phyloP scores from a whole-genome alignment of 139 green algal species.

The Chlorella sp. region DNA sequence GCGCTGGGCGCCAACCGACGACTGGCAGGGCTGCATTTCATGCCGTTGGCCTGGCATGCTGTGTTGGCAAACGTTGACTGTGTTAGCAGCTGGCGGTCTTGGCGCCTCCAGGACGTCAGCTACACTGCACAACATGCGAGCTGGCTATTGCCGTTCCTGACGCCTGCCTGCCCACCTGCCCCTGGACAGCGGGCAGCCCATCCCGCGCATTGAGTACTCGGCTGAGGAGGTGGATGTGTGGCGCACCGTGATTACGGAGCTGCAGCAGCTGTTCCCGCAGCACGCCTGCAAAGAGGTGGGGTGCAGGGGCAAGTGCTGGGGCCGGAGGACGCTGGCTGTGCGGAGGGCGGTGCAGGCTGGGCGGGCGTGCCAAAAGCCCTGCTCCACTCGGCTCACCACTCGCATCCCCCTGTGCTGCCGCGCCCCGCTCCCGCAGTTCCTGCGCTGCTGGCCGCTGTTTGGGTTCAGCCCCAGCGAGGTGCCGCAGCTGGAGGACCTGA shows the following conservation, averaged over 20 bases:
- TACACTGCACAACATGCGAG: no score
- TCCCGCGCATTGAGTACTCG: constrained; percentile 79
- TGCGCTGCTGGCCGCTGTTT: constrained; percentile 62
- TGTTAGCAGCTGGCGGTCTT: no score
- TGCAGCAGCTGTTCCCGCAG: constrained; percentile 70
- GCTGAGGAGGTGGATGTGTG: constrained; percentile 76
- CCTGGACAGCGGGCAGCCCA: constrained; percentile 66
- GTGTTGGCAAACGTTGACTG: no score
- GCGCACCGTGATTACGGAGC: constrained; percentile 67
- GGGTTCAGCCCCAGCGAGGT: constrained; percentile 69
- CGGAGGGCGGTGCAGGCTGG: no score
- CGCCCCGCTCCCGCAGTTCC: constrained; percentile 39
- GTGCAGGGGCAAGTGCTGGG: constrained; percentile 7
- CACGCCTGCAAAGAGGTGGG: constrained; percentile 73
- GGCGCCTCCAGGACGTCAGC: no score
- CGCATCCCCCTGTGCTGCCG: not conserved
- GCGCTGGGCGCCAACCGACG: no score
- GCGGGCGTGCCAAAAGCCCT: not conserved
- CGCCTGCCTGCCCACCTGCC: not conserved
- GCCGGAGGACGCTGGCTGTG: no score
- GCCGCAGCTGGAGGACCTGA: constrained; percentile 85
- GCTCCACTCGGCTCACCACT: not conserved
- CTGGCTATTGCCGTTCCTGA: not conserved
- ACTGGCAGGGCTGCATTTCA: no score
- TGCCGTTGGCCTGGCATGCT: no score